These are phyloP conservation scores for Gastrolobium villosum DNA, from an alignment of 306 rosid genomes.

Conservation along the genomic window DNA sequence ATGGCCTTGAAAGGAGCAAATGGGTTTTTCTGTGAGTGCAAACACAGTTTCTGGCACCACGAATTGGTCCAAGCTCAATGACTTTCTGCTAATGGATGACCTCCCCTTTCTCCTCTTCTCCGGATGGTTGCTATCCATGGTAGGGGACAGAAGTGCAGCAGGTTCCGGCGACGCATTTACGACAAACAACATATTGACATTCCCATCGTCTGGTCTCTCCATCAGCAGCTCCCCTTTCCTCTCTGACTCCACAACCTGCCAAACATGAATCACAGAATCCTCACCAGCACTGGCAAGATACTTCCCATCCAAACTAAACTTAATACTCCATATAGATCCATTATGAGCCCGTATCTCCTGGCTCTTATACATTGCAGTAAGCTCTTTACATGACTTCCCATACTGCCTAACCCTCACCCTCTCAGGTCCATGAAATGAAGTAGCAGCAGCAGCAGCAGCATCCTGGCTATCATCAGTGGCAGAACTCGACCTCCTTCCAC, in stretches of 20 bases:
- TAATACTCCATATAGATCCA: conserved; percentile 93
- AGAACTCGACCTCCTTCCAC: conserved; percentile 93
- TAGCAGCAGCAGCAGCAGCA: conserved; percentile 4
- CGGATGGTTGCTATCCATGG: conserved; percentile 56
- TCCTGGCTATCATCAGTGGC: conserved; percentile 99
- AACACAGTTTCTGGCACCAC: conserved; percentile 80
- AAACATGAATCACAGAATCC: conserved; percentile 93
- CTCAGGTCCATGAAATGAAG: conserved; percentile 84
- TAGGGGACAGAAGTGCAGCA: conserved; percentile 57
- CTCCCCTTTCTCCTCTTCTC: conserved; percentile 94
- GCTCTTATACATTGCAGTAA: conserved; percentile 80
- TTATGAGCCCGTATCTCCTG: conserved; percentile 96
- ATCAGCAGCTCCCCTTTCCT: conserved; percentile 82
- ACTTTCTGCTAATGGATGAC: conserved; percentile 78
- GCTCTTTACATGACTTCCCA: conserved; percentile 86
- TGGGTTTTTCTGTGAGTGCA: conserved; percentile 86
- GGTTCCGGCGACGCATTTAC: conserved; percentile 88
- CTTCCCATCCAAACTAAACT: conserved; percentile 98
- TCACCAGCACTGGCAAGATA: conserved; percentile 97
- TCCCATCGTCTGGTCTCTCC: conserved; percentile 76
- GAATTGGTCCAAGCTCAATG: conserved; percentile 81
- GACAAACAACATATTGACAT: conserved; percentile 64
- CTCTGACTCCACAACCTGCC: conserved; percentile 92
- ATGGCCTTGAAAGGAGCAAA: conserved; percentile 91
- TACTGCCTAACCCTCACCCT: conserved; percentile 85